Evolutionary conservation across 148 eudicot species (phyloP), one percentile per base, ranked within the genome.

Genomic region (Heliamphora exappendiculata): DNA sequence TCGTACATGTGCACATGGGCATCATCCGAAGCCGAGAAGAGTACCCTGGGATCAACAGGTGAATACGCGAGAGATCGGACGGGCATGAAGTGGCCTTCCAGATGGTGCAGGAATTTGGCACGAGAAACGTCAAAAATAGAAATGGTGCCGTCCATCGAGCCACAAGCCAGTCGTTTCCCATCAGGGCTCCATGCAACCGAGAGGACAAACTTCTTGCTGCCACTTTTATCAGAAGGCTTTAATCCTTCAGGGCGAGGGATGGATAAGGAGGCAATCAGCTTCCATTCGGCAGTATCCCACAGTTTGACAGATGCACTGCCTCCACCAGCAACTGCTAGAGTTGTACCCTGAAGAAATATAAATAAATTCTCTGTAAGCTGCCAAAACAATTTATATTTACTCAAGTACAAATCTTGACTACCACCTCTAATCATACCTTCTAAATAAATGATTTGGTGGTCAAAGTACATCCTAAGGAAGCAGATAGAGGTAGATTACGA

Each of bases 61-160:
- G 97, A 92, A 78, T 77, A 95, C 10, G 83, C 88, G 3, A 95
- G 96, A 22, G 92, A 85, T 9, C 97, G 84, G 2, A 95, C 98
- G 5, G 98, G 94, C 97, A 92, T 91, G 84, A 77, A 80, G 75
- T 95, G 98, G 80, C 98, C 98, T 79, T 92, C 94, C 14, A 95
- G 86, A 83, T 89, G 90, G 83, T 95, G 93, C 66, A 92, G 84
- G 87, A 92, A 91, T 80, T 88, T 92, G 58, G 87, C 72, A 20
- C 91, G 94, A 7, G 84, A 69, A 45, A 88, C 97, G 49, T 95
- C 99, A 19, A 95, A 95, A 37, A 95, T 78, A 24, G 96, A 89
- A 73, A 95, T 91, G 42, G 98, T 87, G 50, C 98, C 98, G 36
- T 95, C 98, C 92, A 92, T 89, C 49, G 97, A 87, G n/a, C 98